A percentile compares a stretch with the other conserved stretches of the same genome.
phyloP scores from a whole-genome alignment of 305 asterid genomes.

The Galium porrigens region DNA sequence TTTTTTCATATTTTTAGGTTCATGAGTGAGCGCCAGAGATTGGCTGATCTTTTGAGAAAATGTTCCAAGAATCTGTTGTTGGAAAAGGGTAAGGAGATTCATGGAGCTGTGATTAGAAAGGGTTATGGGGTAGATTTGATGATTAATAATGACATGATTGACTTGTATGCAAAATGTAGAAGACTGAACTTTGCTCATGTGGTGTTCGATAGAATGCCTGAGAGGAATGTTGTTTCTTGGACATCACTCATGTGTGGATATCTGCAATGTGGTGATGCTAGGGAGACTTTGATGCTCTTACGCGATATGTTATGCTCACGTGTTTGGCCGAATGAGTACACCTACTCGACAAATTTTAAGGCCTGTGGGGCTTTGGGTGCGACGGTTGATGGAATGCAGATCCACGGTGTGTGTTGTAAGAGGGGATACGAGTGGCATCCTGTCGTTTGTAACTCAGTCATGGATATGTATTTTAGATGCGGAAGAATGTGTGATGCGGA shows the following conservation, averaged over 20 bases:
- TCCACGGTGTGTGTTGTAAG: conserved; percentile 40
- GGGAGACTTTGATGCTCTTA: conserved; percentile 30
- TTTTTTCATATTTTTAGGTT: not conserved
- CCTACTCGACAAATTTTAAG: conserved; percentile 42
- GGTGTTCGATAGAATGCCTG: conserved; percentile 42
- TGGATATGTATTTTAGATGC: conserved; percentile 50
- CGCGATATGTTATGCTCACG: conserved; percentile 28
- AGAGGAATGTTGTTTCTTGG: conserved; percentile 53
- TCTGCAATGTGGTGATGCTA: conserved; percentile 23
- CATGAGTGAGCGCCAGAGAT: conserved; percentile 31
- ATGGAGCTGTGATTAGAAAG: conserved; percentile 32
- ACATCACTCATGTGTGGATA: conserved; percentile 43
- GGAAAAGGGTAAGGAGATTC: conserved; percentile 35
- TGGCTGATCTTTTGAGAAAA: conserved; percentile 33
- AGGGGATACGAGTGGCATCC: conserved; percentile 38
- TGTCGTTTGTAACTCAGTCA: conserved; percentile 40
- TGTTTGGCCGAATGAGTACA: conserved; percentile 42
- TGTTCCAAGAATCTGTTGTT: conserved; percentile 30
- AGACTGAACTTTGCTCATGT: conserved; percentile 23
- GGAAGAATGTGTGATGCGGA: conserved; percentile 37
- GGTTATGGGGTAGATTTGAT: conserved; percentile 37
- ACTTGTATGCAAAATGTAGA: conserved; percentile 41
- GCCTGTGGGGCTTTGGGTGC: conserved; percentile 35
- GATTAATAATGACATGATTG: conserved; percentile 33
- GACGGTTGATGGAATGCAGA: conserved; percentile 34